These are phyloP conservation scores for Saccharomycopsis crataegensis DNA, from an alignment of 1,139 yeast species.

Conservation along the genomic window DNA sequence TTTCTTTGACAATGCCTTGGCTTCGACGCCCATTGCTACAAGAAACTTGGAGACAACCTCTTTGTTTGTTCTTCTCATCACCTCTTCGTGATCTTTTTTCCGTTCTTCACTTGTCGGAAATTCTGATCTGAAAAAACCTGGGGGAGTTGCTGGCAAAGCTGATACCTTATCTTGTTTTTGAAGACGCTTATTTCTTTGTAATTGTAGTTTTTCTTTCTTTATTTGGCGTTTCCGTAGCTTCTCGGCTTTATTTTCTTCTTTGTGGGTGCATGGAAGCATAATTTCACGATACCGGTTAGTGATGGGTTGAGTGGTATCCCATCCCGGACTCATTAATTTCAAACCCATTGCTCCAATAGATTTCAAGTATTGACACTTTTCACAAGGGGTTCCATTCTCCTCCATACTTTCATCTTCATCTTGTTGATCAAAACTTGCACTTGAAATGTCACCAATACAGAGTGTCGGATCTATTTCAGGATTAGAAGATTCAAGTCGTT, in stretches of 20 bases:
- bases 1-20: not conserved
- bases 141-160: constrained; percentile 37
- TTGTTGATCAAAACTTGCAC: not conserved
- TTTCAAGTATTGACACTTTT: constrained; percentile 22
- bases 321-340: constrained; percentile 22
- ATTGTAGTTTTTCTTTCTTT: constrained; percentile 20
- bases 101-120: constrained; percentile 57
- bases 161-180: constrained; percentile 31
- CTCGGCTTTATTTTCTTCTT: not conserved
- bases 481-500: not conserved
- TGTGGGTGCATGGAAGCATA: not conserved
- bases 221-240: constrained; percentile 22
- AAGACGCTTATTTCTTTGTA: not conserved
- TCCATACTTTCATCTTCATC: not conserved
- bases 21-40: constrained; percentile 24
- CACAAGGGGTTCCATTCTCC: constrained; percentile 11
- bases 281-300: not conserved
- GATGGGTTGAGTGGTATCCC: constrained; percentile 21
- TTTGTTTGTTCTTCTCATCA: constrained; percentile 28
- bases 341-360: constrained; percentile 22
- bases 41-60: constrained; percentile 34
- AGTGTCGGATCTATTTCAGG: too few relatives aligned
- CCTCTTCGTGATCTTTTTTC: constrained; percentile 27
- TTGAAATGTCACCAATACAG: not conserved
- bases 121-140: constrained; percentile 56